Percentiles rank a stretch among this genome's conserved stretches.
Conservation (phyloP, 2,329 filamentous ascomycete genomes). For the Fusarium luffae region DNA sequence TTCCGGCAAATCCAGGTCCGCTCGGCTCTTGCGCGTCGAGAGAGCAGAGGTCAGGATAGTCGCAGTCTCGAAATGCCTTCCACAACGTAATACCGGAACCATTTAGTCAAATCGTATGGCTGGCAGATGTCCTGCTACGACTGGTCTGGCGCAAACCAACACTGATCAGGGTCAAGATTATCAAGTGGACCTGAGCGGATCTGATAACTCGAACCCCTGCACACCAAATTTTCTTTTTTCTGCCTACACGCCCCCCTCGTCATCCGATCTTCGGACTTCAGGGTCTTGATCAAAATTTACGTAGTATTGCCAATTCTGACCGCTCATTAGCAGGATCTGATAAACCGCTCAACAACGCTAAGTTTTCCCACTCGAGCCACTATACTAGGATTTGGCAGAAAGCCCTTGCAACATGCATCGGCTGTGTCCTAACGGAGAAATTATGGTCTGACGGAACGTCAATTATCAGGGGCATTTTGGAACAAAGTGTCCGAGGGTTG, state of each 20-base stretch:
- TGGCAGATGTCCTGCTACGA: conserved; percentile 5
- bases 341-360: conserved; percentile 32
- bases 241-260: conserved; percentile 2
- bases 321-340: conserved; percentile 33
- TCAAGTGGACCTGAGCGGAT: conserved; percentile 40
- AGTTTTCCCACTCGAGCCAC: neutral
- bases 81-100: conserved; percentile 14
- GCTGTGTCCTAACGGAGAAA: neutral
- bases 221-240: neutral
- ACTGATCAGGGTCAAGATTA: conserved; percentile 17
- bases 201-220: conserved; percentile 41
- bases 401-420: neutral
- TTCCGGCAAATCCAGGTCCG: conserved; percentile 11
- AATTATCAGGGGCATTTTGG: neutral
- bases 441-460: conserved; percentile 9
- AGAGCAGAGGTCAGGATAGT: neutral
- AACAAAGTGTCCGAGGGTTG: neutral
- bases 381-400: neutral
- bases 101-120: conserved; percentile 10
- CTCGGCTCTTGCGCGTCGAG: conserved; percentile 6
- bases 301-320: conserved; percentile 9
- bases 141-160: conserved; percentile 22
- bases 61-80: conserved; percentile 9
- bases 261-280: conserved; percentile 29
- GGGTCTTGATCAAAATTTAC: neutral